These are phyloP conservation scores for Solanum clarkiae DNA, from an alignment of 257 asterid species.

Conservation along the genomic window DNA sequence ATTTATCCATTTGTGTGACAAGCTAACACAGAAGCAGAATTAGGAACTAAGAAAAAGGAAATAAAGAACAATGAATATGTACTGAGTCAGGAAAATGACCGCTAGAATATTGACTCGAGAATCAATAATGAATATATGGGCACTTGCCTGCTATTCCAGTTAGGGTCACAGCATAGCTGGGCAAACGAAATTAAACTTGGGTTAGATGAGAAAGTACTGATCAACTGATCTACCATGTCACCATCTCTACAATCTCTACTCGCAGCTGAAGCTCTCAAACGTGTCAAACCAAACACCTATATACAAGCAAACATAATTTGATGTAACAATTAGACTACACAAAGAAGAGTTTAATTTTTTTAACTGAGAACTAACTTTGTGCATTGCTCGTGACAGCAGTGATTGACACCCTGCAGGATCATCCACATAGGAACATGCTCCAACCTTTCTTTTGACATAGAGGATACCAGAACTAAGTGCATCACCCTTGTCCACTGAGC, in stretches of 20 bases:
- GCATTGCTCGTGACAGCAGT: constrained; percentile 86
- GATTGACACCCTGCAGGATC: constrained; percentile 98
- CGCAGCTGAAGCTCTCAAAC: constrained; percentile 27
- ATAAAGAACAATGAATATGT: neutral
- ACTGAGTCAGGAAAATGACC: neutral
- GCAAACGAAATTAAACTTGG: constrained; percentile 96
- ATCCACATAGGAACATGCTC: constrained; percentile 90
- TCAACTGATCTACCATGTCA: constrained; percentile 74
- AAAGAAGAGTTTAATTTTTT: neutral
- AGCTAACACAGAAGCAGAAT: neutral
- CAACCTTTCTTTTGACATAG: constrained; percentile 88
- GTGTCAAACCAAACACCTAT: constrained; percentile 70
- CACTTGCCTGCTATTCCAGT: constrained; percentile 66
- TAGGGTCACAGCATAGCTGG: constrained; percentile 71
- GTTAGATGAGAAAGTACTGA: constrained; percentile 84
- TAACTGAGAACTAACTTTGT: constrained; percentile 44
- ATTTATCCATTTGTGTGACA: neutral
- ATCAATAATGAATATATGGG: neutral
- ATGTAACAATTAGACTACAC: constrained; percentile 5
- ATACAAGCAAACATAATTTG: constrained; percentile 2
- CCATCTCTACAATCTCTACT: constrained; percentile 37
- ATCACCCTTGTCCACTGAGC: constrained; percentile 60
- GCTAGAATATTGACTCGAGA: neutral
- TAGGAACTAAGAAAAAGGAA: neutral
- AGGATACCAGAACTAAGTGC: constrained; percentile 84